A percentile compares a stretch with the other conserved stretches of the same genome.
Conservation (phyloP, 2,329 filamentous ascomycete species). For the Ceratocystis variospora region DNA sequence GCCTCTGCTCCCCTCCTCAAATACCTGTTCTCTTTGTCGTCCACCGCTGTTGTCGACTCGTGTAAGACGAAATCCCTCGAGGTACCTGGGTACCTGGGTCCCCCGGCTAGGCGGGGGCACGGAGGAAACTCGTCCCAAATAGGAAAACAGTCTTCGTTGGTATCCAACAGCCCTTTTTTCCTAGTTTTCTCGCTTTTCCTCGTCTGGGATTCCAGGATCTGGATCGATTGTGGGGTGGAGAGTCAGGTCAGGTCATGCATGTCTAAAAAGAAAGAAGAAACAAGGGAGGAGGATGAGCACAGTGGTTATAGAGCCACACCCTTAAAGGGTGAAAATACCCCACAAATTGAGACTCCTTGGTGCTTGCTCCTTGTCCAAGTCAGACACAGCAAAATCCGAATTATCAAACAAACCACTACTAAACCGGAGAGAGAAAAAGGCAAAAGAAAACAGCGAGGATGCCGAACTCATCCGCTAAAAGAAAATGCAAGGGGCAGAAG, state of each 20-base stretch:
- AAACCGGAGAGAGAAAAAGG: neutral
- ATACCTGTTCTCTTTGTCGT: too few relatives aligned
- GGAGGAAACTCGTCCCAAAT: neutral
- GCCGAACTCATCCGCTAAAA: neutral
- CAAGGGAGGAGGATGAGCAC: neutral
- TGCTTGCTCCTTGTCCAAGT: neutral
- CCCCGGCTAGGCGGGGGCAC: too few relatives aligned
- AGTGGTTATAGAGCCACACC: neutral
- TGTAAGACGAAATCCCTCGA: constrained; percentile 4
- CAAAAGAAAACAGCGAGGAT: neutral
- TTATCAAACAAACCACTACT: neutral
- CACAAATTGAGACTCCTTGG: neutral
- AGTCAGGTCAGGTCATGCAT: neutral
- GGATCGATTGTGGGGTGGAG: neutral
- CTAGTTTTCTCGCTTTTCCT: neutral
- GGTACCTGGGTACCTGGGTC: neutral
- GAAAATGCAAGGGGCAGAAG: neutral
- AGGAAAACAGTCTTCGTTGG: constrained; percentile 2
- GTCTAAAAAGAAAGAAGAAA: neutral
- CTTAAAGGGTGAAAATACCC: neutral
- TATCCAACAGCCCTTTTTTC: neutral
- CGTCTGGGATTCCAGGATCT: neutral
- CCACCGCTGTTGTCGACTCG: neutral
- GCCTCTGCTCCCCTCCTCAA: neutral
- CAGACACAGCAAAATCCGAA: neutral